Evolutionary conservation across 129 eudicot species (phyloP).

Genomic region (Ambrosia trifida): DNA sequence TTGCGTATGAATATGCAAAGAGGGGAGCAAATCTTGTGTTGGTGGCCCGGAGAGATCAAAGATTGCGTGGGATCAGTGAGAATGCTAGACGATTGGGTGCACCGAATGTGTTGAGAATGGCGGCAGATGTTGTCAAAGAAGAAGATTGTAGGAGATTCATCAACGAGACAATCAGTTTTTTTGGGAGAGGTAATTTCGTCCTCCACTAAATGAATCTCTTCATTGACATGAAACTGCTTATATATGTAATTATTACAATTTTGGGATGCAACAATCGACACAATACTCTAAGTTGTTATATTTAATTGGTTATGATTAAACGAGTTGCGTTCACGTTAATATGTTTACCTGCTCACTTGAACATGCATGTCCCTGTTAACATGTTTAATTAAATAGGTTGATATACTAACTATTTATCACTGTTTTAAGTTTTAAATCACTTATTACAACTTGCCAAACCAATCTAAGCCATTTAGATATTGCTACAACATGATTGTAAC

Average conservation of each 20-base stretch:
- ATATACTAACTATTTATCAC: too few relatives aligned
- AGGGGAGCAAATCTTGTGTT: conserved; percentile 79
- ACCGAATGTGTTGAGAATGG: conserved; percentile 63
- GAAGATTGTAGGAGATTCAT: conserved; percentile 86
- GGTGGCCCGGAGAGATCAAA: conserved; percentile 80
- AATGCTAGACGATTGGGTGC: conserved; percentile 79
- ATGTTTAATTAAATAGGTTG: not conserved
- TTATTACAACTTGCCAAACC: too few relatives aligned
- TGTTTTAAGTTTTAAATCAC: too few relatives aligned
- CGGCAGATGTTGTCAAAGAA: conserved; percentile 97
- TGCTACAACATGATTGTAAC: too few relatives aligned
- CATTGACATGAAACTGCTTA: too few relatives aligned
- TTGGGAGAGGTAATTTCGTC: conserved; percentile 61
- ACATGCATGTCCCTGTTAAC: not conserved
- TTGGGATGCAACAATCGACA: too few relatives aligned
- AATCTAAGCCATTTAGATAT: too few relatives aligned
- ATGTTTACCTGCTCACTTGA: too few relatives aligned
- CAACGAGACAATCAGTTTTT: conserved; percentile 53
- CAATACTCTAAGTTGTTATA: too few relatives aligned
- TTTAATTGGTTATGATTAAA: too few relatives aligned
- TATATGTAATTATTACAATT: too few relatives aligned
- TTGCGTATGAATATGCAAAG: conserved; percentile 92
- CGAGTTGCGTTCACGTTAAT: too few relatives aligned
- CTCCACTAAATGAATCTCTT: not conserved
- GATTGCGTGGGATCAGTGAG: conserved; percentile 76